Evolutionary conservation across 495 filamentous ascomycete genomes (phyloP).

Genomic region (Neurospora cerealis): DNA sequence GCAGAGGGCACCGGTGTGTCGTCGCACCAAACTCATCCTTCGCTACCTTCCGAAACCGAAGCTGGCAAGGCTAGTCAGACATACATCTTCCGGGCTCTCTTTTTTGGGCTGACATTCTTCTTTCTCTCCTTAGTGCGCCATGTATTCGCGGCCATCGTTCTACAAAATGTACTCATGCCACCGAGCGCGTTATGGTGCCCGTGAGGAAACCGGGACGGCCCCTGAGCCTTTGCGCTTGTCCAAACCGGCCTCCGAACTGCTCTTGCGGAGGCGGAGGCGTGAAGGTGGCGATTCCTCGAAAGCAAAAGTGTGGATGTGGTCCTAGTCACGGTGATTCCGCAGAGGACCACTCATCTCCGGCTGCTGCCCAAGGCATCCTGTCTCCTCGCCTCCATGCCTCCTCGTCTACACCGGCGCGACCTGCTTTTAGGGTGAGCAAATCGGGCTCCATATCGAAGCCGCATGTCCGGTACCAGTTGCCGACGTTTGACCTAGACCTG

Average conservation of each 20-base stretch:
- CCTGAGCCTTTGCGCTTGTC: conserved; percentile 66
- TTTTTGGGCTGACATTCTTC: conserved; percentile 14
- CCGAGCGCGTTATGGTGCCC: conserved; percentile 62
- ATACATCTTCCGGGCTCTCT: not conserved
- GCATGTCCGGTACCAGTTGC: conserved; percentile 29
- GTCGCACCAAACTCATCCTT: not conserved
- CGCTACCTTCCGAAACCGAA: not conserved
- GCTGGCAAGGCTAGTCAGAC: not conserved
- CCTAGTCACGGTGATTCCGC: not conserved
- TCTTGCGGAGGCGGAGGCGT: conserved; percentile 39
- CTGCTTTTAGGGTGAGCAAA: conserved; percentile 35
- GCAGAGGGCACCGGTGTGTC: not conserved
- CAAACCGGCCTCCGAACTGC: conserved; percentile 34
- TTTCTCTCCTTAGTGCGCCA: conserved; percentile 47
- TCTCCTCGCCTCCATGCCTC: conserved; percentile 11
- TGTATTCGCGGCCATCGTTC: conserved; percentile 83
- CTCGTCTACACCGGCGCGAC: conserved; percentile 23
- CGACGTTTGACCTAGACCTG: conserved; percentile 30
- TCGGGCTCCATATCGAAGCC: conserved; percentile 13
- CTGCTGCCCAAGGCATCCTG: not conserved
- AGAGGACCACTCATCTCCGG: conserved; percentile 9
- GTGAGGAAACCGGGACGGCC: conserved; percentile 76
- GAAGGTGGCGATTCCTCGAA: conserved; percentile 43
- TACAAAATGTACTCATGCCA: conserved; percentile 69
- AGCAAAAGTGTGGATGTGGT: conserved; percentile 38